Conservation (phyloP, 2,329 filamentous ascomycete genomes). For the Elsinoe necatrix region DNA sequence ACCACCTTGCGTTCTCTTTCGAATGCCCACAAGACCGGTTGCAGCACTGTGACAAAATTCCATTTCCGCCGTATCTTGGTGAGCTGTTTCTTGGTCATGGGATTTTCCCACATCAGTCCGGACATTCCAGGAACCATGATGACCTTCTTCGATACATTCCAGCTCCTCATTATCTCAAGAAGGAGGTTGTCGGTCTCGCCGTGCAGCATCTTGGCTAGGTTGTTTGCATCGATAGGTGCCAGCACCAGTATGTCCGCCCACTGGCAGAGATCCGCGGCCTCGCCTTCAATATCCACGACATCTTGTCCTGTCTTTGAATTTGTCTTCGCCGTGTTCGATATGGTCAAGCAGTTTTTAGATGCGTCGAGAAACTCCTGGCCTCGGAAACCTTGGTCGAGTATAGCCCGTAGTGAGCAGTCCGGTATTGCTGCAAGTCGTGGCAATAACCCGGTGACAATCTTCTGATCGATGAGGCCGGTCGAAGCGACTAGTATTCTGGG, state of each 20-base stretch:
- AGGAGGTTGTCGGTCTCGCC: constrained; percentile 75
- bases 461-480: constrained; percentile 27
- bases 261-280: constrained; percentile 60
- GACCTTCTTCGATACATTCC: constrained; percentile 79
- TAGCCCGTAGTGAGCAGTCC: constrained; percentile 29
- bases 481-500: constrained; percentile 32
- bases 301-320: constrained; percentile 20
- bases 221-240: constrained; percentile 75
- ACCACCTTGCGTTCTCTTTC: constrained; percentile 47
- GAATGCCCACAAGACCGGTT: constrained; percentile 76
- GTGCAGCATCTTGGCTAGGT: constrained; percentile 77
- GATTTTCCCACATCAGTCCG: constrained; percentile 79
- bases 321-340: constrained; percentile 25
- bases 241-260: constrained; percentile 86
- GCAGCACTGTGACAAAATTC: constrained; percentile 76
- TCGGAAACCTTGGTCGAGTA: constrained; percentile 28
- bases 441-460: constrained; percentile 27
- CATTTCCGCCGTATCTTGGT: constrained; percentile 75
- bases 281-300: constrained; percentile 28
- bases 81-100: constrained; percentile 78
- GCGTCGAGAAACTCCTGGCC: constrained; percentile 29
- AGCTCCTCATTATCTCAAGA: constrained; percentile 71
- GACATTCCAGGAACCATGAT: constrained; percentile 85
- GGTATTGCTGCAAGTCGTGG: constrained; percentile 26
- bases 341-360: constrained; percentile 26